phyloP scores from a whole-genome alignment of 1,284 basidiomycete species.

The Heterobasidion occidentale region DNA sequence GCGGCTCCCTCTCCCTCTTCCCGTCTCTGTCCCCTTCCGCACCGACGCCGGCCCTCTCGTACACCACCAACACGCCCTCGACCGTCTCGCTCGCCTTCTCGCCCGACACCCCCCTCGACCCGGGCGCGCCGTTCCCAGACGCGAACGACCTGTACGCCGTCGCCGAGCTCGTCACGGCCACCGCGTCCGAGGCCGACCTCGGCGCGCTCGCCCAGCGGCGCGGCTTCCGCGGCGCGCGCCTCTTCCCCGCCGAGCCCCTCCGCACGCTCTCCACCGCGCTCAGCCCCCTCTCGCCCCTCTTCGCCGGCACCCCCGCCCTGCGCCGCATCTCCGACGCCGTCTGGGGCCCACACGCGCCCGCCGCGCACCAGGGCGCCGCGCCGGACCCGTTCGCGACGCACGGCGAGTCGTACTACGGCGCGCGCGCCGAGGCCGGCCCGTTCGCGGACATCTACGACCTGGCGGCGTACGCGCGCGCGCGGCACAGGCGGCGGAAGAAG shows the following conservation, averaged over 20 bases:
- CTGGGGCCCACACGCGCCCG: not conserved
- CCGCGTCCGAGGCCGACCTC: not conserved
- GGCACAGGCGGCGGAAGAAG: not conserved
- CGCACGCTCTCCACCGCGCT: not conserved
- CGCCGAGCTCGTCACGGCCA: not conserved
- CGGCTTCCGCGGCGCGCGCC: not conserved
- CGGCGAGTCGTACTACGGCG: not conserved
- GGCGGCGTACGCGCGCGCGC: not conserved
- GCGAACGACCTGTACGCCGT: not conserved
- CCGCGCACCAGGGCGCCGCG: not conserved
- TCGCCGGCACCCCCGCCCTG: not conserved
- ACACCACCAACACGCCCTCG: not conserved
- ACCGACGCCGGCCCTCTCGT: not conserved
- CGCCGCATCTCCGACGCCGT: not conserved
- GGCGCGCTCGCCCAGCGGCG: not conserved
- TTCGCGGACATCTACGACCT: not conserved
- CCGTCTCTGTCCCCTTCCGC: not conserved
- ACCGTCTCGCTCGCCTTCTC: not conserved
- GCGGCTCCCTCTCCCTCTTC: not conserved
- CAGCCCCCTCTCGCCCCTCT: slow-evolving; percentile 1
- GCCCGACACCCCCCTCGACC: not conserved
- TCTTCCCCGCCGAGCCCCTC: not conserved
- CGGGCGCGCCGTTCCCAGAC: not conserved
- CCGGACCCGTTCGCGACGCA: slow-evolving; percentile 1
- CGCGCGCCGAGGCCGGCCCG: not conserved